These are phyloP conservation scores for Quercus parvula DNA, from an alignment of 306 rosid species.

Conservation along the genomic window DNA sequence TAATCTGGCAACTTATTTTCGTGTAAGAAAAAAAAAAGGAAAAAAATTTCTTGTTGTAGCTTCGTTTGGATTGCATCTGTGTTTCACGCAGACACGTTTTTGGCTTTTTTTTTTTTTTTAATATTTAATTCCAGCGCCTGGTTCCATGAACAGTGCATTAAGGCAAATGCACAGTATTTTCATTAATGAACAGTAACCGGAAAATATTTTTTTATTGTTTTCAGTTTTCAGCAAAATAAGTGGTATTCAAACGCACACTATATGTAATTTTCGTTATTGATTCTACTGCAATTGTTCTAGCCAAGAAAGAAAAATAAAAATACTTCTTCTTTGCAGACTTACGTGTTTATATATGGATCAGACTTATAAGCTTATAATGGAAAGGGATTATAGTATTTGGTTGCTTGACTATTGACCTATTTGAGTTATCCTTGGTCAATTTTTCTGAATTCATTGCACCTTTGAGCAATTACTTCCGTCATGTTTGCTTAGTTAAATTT, in stretches of 20 bases:
- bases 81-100: too few species aligned
- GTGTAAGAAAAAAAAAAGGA: neutral
- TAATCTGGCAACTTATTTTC: neutral
- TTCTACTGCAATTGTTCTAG: neutral
- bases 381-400: neutral
- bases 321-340: neutral
- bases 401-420: neutral
- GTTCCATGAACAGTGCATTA: too few species aligned
- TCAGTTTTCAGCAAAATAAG: too few species aligned
- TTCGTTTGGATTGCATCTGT: too few species aligned
- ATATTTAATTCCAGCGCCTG: too few species aligned
- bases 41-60: neutral
- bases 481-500: conserved; percentile 11
- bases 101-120: too few species aligned
- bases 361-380: neutral
- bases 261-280: neutral
- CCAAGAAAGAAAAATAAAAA: neutral
- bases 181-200: too few species aligned
- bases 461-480: conserved; percentile 5
- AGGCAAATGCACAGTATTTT: too few species aligned
- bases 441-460: conserved; percentile 7
- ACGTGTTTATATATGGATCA: neutral
- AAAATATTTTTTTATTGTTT: too few species aligned
- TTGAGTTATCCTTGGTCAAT: neutral
- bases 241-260: too few species aligned